phyloP scores from a whole-genome alignment of 1,284 basidiomycete genomes.

The Austroboletus niveus region DNA sequence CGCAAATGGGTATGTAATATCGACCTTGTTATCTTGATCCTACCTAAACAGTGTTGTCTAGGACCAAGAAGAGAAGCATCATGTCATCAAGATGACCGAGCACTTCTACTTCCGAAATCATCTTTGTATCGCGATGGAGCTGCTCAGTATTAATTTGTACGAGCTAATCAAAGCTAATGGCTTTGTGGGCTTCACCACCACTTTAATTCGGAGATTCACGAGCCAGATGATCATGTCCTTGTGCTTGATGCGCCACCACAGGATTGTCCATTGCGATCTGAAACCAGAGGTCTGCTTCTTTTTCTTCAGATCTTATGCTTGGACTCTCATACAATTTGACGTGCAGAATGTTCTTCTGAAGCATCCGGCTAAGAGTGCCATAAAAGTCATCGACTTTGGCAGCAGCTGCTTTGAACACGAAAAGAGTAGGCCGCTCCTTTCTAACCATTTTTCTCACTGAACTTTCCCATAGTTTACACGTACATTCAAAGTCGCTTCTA shows the following conservation, averaged over 20 bases:
- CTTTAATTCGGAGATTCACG: constrained; percentile 93
- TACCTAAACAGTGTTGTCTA: constrained; percentile 33
- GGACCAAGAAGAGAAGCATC: constrained; percentile 96
- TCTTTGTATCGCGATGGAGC: constrained; percentile 97
- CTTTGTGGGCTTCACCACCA: constrained; percentile 95
- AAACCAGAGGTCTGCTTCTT: constrained; percentile 83
- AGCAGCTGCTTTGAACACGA: constrained; percentile 98
- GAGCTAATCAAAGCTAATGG: constrained; percentile 99
- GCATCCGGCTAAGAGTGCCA: constrained; percentile 93
- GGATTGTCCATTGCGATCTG: constrained; percentile 98
- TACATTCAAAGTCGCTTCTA: constrained; percentile 98
- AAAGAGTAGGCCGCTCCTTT: constrained; percentile 71
- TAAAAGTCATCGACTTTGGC: constrained; percentile 99
- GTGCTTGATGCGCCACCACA: constrained; percentile 91
- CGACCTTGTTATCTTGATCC: constrained; percentile 2
- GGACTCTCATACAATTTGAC: constrained; percentile 9
- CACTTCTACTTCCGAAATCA: constrained; percentile 98
- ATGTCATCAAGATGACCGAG: constrained; percentile 98
- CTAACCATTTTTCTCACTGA: constrained; percentile 13
- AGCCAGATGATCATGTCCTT: constrained; percentile 93
- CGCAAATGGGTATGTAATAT: constrained; percentile 82
- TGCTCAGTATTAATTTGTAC: constrained; percentile 98
- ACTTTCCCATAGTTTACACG: constrained; percentile 74
- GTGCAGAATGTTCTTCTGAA: constrained; percentile 88
- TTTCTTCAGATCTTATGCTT: background rate